Conservation (phyloP, 1,139 yeast species). For the Candida glucosophila region DNA sequence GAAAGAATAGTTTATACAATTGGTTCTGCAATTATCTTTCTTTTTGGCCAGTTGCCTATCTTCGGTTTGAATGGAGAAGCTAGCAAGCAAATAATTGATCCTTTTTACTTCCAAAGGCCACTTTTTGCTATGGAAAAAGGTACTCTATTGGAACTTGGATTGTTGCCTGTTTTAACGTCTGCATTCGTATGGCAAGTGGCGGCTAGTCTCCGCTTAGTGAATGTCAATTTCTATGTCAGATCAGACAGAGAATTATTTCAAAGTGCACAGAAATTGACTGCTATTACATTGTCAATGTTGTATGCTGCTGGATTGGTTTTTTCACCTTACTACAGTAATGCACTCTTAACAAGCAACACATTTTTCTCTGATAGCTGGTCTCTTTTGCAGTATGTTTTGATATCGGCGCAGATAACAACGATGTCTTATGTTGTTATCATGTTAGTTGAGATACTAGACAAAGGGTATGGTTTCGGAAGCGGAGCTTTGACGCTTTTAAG, state of each 20-base stretch:
- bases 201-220: conserved; percentile 65
- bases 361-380: no score
- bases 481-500: conserved; percentile 68
- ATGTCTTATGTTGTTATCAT: conserved; percentile 57
- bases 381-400: no score
- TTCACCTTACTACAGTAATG: conserved; percentile 62
- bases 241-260: conserved; percentile 81
- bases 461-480: conserved; percentile 86
- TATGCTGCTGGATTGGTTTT: conserved; percentile 48
- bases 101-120: conserved; percentile 63
- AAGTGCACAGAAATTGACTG: conserved; percentile 69
- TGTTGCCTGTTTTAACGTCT: conserved; percentile 57
- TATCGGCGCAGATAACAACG: conserved; percentile 57
- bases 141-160: conserved; percentile 76
- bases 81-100: conserved; percentile 47
- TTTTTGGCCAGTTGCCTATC: conserved; percentile 60
- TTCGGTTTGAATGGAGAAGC: conserved; percentile 51
- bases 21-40: conserved; percentile 56
- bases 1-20: conserved; percentile 78
- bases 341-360: conserved; percentile 23
- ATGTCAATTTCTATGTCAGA: conserved; percentile 64
- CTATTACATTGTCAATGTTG: conserved; percentile 47
- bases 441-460: conserved; percentile 73
- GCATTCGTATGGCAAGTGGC: conserved; percentile 75
- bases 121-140: conserved; percentile 74